Evolutionary conservation across 805 yeast genomes (phyloP), one percentile per base, ranked within the genome.

Genomic region (Wickerhamomyces rabaulensis): DNA sequence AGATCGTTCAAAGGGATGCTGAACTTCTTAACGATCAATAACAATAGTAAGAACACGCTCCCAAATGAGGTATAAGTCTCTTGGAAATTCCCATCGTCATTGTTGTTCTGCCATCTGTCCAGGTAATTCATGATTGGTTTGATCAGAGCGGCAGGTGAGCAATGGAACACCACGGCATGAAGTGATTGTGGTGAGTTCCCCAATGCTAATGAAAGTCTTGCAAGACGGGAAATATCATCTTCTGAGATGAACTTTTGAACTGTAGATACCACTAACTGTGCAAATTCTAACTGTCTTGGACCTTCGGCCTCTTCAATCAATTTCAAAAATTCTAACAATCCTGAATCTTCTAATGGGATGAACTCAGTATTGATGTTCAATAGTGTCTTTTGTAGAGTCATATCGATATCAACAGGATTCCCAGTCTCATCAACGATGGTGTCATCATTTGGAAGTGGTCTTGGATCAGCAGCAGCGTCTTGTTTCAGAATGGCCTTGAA

Each of bases 41-140:
- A 54, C 9, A 80, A 53, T 37, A 82, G 67, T 35, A 82, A 58
- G 22, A 84, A 56, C 1, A 82, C 67, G 40, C 79, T 70, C 1
- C 95, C 90, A 61, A 84, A 82, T 36, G 86, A 81, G 2, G 87
- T 70, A 56, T 82, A 86, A 13, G 71, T 63, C 33, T 85, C 94
- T 60, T 84, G 89, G 51, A 76, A 78, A 52, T 78, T 76, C 47
- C 71, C 70, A 31, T 78, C 83, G 40, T 76, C 81, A 6, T 61
- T 63, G 43, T 53, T 55, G 29, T 52, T 39, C 52, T 49, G 72
- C 63, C 73, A 65, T 4, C 58, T 54, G 55, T 84, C 90, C 16
- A 85, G 58, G 49, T 75, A 78, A 13, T 66, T 72, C 45, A 82
- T 62, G 45, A 82, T 53, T 29, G 80, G 74, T 41, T 58, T 55